Conservation (phyloP, 495 filamentous ascomycete species). For the Penicillium samsonianum region DNA sequence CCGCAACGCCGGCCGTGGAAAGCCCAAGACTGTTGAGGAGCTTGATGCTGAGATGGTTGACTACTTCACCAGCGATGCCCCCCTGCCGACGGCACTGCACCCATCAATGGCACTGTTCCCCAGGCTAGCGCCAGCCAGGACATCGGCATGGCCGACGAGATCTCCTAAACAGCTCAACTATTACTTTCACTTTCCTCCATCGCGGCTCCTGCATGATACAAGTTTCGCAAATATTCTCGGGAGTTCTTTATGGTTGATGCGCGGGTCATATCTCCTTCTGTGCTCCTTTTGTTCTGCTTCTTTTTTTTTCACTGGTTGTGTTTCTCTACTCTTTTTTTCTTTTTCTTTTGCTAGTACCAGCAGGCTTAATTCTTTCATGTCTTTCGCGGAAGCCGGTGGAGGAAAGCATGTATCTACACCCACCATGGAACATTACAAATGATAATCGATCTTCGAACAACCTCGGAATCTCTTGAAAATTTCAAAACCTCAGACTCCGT, state of each 20-base stretch:
- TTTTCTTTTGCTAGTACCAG: conserved; percentile 11
- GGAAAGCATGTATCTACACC: conserved; percentile 31
- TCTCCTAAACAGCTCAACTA: conserved; percentile 39
- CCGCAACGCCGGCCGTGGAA: conserved; percentile 54
- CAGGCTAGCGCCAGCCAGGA: conserved; percentile 44
- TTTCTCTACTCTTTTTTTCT: conserved; percentile 16
- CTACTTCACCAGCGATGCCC: conserved; percentile 63
- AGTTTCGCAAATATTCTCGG: conserved; percentile 11
- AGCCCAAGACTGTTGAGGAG: conserved; percentile 87
- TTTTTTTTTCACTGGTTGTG: conserved; percentile 15
- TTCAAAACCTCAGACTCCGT: conserved; percentile 16
- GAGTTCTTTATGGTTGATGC: conserved; percentile 31
- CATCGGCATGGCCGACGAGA: conserved; percentile 53
- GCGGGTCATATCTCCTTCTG: conserved; percentile 32
- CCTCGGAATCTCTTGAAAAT: neutral
- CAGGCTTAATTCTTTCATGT: conserved; percentile 25
- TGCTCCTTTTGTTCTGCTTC: conserved; percentile 13
- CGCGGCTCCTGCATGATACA: conserved; percentile 5
- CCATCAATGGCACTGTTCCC: conserved; percentile 43
- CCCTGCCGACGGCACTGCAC: conserved; percentile 42
- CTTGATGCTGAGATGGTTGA: conserved; percentile 93
- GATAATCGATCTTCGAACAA: conserved; percentile 5
- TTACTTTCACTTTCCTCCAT: conserved; percentile 8
- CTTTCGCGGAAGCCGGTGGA: conserved; percentile 14
- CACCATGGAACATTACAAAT: conserved; percentile 18